These are phyloP conservation scores for Lepiota venenata DNA, from an alignment of 768 basidiomycete genomes.

Conservation along the genomic window DNA sequence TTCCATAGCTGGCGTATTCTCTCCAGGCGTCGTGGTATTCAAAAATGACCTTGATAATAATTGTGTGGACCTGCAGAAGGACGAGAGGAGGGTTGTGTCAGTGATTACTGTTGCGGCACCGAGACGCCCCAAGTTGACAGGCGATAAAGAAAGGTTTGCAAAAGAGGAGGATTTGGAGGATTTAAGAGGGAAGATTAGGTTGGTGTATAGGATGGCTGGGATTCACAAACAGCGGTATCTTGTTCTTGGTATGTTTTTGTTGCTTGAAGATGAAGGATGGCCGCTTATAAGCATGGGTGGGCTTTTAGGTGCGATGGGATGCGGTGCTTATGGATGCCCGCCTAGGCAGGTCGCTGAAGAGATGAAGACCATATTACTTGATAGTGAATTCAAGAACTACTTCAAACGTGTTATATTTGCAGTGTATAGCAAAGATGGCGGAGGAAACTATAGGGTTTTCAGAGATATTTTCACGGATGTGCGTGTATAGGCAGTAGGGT, in stretches of 20 bases:
- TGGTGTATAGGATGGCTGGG: conserved; percentile 42
- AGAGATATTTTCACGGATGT: conserved; percentile 24
- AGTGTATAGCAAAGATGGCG: conserved; percentile 28
- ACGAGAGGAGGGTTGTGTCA: conserved; percentile 34
- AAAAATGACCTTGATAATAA: conserved; percentile 42
- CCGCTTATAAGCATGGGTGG: too few species aligned
- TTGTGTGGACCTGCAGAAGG: conserved; percentile 29
- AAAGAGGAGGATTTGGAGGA: conserved; percentile 26
- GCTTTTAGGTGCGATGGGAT: conserved; percentile 39
- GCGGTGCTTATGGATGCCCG: conserved; percentile 40
- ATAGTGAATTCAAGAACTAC: conserved; percentile 40
- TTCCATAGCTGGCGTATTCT: conserved; percentile 37
- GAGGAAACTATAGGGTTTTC: conserved; percentile 36
- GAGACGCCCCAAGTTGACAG: conserved; percentile 25
- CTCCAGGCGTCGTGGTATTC: conserved; percentile 44
- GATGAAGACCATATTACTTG: conserved; percentile 38
- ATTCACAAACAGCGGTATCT: conserved; percentile 31
- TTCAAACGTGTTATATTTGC: conserved; percentile 39
- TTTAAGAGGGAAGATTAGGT: conserved; percentile 37
- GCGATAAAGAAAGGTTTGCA: conserved; percentile 19
- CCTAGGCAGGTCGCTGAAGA: conserved; percentile 35
- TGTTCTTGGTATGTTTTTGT: conserved; percentile 30
- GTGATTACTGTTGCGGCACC: conserved; percentile 47
- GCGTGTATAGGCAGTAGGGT: not conserved
- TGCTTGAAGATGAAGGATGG: conserved; percentile 25